phyloP scores from a whole-genome alignment of 2,329 filamentous ascomycete genomes.

The Juglanconis oblonga region DNA sequence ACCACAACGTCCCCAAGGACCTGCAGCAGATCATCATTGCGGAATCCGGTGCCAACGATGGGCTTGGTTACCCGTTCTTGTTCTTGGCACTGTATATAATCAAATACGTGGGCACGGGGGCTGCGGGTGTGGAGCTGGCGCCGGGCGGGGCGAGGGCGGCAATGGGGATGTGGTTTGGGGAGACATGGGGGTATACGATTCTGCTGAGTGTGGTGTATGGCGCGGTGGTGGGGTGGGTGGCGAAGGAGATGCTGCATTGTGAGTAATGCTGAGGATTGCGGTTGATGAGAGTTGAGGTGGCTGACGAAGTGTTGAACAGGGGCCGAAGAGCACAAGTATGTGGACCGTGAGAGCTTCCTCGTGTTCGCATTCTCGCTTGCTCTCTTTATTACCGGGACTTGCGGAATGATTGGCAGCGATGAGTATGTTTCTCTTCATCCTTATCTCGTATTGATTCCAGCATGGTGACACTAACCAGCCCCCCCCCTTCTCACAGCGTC shows the following conservation, averaged over 20 bases:
- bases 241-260: conserved; percentile 77
- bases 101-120: conserved; percentile 63
- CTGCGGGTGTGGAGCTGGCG: conserved; percentile 40
- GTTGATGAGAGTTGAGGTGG: neutral
- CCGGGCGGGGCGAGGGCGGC: conserved; percentile 62
- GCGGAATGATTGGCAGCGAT: conserved; percentile 82
- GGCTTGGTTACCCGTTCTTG: conserved; percentile 83
- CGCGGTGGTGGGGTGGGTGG: conserved; percentile 72
- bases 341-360: conserved; percentile 83
- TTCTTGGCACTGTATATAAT: conserved; percentile 83
- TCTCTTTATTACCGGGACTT: conserved; percentile 83
- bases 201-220: conserved; percentile 77
- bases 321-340: conserved; percentile 76
- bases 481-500: conserved; percentile 38
- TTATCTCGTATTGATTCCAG: no score
- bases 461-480: no score
- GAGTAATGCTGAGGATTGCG: neutral
- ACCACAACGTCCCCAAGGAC: conserved; percentile 79
- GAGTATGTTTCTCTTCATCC: conserved; percentile 42
- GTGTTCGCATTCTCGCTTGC: conserved; percentile 83
- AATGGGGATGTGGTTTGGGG: conserved; percentile 78
- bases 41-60: conserved; percentile 87
- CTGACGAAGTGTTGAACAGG: conserved; percentile 2
- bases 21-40: conserved; percentile 78
- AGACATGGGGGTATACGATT: conserved; percentile 83